Evolutionary conservation across 2,329 filamentous ascomycete species (phyloP), one percentile per base, ranked within the genome.

Genomic region (Xylaria sp.): DNA sequence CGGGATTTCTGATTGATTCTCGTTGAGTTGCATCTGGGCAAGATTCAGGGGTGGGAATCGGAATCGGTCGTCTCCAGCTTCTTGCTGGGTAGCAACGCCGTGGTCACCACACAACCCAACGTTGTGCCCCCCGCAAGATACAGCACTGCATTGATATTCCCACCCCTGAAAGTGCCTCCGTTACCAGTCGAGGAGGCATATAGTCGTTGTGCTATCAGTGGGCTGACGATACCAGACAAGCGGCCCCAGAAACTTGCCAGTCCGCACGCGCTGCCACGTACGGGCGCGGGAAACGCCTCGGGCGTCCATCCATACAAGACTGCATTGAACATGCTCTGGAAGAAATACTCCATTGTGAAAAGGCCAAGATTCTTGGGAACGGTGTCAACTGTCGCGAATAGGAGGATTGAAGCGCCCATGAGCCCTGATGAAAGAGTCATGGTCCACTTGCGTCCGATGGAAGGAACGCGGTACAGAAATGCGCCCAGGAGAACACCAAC

Each of bases 201-300:
- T 2, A 58, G 35, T 5, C 51, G 35, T 48, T 60, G 54, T 9
- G 55, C 55, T 13, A 61, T 55, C 2, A 59, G 37, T 8, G 59
- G 61, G 19, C 58, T 56, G 47, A 63, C 13, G 16, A 59, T 61
- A 5, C 59, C 59, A 13, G 58, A 58, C 13, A 63, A 23, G n/a
- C 58, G 44, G 16, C 55, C 58, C 61, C 55, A 60, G 50, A 60
- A 63, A 11, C 58, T 60, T 18, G 55, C 58, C 13, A 63, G 55
- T 13, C 81, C 80, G 1, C 78, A 80, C 4, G 80, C 83, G 0
- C 81, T 83, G 2, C 81, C 83, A 0, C 82, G 74, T 50, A 81
- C 75, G 0, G 81, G 79, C 2, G 78, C 80, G 0, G 81, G 81
- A 70, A 85, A 85, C 0, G 80, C 80, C 64, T 85, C 81, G 0